Evolutionary conservation across 495 filamentous ascomycete genomes (phyloP).

Genomic region (Amorphotheca resinae): DNA sequence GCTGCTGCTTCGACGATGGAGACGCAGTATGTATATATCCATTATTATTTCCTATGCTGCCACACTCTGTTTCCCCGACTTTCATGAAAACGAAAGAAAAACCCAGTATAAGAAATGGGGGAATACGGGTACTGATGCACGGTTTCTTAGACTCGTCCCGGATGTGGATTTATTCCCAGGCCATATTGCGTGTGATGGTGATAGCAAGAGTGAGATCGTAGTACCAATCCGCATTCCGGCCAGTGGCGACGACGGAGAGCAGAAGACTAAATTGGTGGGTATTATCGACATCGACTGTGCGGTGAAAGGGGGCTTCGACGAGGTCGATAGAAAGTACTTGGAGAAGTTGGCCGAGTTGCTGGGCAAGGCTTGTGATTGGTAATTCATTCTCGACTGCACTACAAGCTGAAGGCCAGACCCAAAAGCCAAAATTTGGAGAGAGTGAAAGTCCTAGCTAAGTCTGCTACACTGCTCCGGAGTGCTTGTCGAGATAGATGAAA

Average conservation of each 20-base stretch:
- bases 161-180: slow-evolving; percentile 72
- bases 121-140: no score
- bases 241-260: neutral
- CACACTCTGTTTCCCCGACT: no score
- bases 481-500: no score
- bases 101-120: no score
- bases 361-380: slow-evolving; percentile 63
- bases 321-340: slow-evolving; percentile 54
- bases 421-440: no score
- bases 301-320: slow-evolving; percentile 58
- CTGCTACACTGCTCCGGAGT: no score
- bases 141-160: slow-evolving; percentile 48
- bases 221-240: slow-evolving; percentile 55
- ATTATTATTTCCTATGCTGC: no score
- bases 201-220: slow-evolving; percentile 79
- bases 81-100: no score
- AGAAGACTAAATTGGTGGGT: slow-evolving; percentile 51
- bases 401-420: no score
- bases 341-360: slow-evolving; percentile 59
- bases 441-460: no score
- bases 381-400: no score
- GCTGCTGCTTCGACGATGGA: slow-evolving; percentile 49
- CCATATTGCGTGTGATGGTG: slow-evolving; percentile 84
- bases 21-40: slow-evolving; percentile 36
- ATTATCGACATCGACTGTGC: slow-evolving; percentile 87